Percentiles rank a stretch among this genome's conserved stretches.
Evolutionary conservation across 192 early-diverging fungal genomes (phyloP).

Genomic region (Backusella macrospora): DNA sequence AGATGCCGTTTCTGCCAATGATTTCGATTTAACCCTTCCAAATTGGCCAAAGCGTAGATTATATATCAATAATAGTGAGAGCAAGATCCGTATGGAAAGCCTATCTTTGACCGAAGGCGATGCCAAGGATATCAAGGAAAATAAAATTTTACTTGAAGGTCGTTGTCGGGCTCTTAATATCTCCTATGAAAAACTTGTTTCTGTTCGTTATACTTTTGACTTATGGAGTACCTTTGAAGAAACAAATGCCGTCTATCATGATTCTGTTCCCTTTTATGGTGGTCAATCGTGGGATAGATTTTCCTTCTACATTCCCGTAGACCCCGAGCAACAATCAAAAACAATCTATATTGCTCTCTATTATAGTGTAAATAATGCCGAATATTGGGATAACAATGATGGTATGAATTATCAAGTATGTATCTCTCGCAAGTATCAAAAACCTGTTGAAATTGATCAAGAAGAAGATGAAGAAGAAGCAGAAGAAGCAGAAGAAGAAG

Average conservation of each 20-base stretch:
- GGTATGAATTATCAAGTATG: slow-evolving; percentile 80
- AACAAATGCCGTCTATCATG: slow-evolving; percentile 61
- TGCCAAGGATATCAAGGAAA: slow-evolving; percentile 28
- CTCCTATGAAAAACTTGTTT: slow-evolving; percentile 81
- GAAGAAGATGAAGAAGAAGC: background rate
- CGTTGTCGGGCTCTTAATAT: slow-evolving; percentile 82
- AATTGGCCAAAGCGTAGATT: slow-evolving; percentile 50
- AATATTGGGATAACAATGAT: slow-evolving; percentile 95
- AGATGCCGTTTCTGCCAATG: slow-evolving; percentile 22
- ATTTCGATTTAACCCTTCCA: slow-evolving; percentile 38
- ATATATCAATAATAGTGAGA: slow-evolving; percentile 39
- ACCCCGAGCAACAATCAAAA: slow-evolving; percentile 28
- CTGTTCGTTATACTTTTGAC: slow-evolving; percentile 82
- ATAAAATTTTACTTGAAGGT: slow-evolving; percentile 61
- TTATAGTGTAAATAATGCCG: slow-evolving; percentile 69
- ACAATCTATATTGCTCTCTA: slow-evolving; percentile 64
- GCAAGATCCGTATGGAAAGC: slow-evolving; percentile 18
- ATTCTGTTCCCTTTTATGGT: slow-evolving; percentile 53
- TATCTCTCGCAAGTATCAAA: background rate
- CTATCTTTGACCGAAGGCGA: slow-evolving; percentile 25
- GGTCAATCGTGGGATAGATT: slow-evolving; percentile 71
- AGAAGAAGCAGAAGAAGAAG: slow-evolving; percentile 3
- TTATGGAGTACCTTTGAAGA: slow-evolving; percentile 79
- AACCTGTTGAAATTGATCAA: background rate
- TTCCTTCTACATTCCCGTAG: slow-evolving; percentile 63